Percentiles rank a stretch among this genome's conserved stretches.
phyloP scores from a whole-genome alignment of 495 filamentous ascomycete genomes.

The Aeminium ludgeri region DNA sequence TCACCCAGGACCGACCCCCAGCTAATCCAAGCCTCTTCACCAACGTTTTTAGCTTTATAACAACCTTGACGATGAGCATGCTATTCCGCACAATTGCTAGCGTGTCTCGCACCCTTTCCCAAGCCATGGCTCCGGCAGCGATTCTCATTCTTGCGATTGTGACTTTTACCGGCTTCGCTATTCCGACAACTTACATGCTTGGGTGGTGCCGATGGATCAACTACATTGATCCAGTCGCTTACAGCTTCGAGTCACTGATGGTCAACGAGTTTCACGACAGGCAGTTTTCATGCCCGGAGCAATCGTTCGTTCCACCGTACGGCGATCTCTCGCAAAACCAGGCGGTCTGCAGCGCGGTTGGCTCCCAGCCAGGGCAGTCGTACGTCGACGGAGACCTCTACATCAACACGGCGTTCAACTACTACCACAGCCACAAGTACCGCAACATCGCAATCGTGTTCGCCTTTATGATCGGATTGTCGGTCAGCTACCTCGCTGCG shows the following conservation, averaged over 20 bases:
- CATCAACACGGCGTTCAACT: constrained; percentile 41
- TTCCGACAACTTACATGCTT: constrained; percentile 62
- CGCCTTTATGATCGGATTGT: constrained; percentile 53
- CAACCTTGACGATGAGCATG: constrained; percentile 29
- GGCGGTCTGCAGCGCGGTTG: constrained; percentile 44
- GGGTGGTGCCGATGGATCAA: constrained; percentile 78
- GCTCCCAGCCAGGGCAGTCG: constrained; percentile 39
- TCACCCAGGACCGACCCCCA: too few species aligned
- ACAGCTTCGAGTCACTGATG: constrained; percentile 77
- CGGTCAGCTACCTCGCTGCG: constrained; percentile 46
- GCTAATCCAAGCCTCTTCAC: too few species aligned
- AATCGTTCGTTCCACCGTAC: constrained; percentile 40
- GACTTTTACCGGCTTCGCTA: constrained; percentile 57
- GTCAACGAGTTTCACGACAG: constrained; percentile 71
- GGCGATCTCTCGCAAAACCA: constrained; percentile 24
- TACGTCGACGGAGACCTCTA: constrained; percentile 50
- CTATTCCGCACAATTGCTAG: constrained; percentile 67
- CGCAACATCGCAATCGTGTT: constrained; percentile 69
- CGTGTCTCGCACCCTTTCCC: constrained; percentile 58
- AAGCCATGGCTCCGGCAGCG: constrained; percentile 71
- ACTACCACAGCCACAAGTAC: constrained; percentile 50
- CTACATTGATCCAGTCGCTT: constrained; percentile 70
- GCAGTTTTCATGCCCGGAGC: constrained; percentile 38
- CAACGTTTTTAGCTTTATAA: too few species aligned
- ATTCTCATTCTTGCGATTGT: constrained; percentile 59